Percentiles rank a stretch among this genome's conserved stretches.
These are phyloP conservation scores for Waltiozyma sp. DNA, from an alignment of 1,139 yeast species.

Conservation along the genomic window DNA sequence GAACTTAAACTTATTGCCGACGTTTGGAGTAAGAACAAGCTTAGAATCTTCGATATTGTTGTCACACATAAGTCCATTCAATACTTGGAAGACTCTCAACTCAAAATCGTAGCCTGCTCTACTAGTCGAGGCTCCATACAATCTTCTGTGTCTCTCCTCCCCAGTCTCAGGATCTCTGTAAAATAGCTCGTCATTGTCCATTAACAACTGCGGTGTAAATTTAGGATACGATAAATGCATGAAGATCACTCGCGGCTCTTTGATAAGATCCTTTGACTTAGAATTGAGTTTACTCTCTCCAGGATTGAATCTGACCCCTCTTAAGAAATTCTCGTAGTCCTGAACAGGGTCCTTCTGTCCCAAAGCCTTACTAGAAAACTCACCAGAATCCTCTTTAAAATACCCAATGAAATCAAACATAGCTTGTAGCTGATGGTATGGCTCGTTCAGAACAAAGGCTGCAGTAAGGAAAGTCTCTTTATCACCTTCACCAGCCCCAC, in stretches of 20 bases:
- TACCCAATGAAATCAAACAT: constrained; percentile 45
- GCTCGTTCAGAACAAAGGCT: constrained; percentile 37
- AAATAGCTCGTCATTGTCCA: not conserved
- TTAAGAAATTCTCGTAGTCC: constrained; percentile 18
- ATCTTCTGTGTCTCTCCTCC: not conserved
- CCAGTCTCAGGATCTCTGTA: not conserved
- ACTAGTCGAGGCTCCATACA: constrained; percentile 15
- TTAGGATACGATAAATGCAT: constrained; percentile 65
- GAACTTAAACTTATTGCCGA: not conserved
- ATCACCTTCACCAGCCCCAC: constrained; percentile 66
- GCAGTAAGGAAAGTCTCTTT: constrained; percentile 62
- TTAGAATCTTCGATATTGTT: not conserved
- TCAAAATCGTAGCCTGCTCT: constrained; percentile 25
- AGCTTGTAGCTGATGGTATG: constrained; percentile 44
- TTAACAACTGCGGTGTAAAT: constrained; percentile 29
- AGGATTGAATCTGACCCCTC: constrained; percentile 8
- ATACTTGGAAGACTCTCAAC: constrained; percentile 24
- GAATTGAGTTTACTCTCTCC: constrained; percentile 3
- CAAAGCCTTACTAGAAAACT: constrained; percentile 42
- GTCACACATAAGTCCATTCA: constrained; percentile 8
- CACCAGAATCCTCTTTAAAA: constrained; percentile 22
- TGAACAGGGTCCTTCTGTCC: constrained; percentile 49
- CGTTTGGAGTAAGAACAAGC: not conserved
- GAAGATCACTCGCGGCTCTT: constrained; percentile 26
- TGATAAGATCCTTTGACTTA: not conserved